Base-by-base conservation (phyloP, 106 monocot species). In the Dendrobium catenatum region DNA sequence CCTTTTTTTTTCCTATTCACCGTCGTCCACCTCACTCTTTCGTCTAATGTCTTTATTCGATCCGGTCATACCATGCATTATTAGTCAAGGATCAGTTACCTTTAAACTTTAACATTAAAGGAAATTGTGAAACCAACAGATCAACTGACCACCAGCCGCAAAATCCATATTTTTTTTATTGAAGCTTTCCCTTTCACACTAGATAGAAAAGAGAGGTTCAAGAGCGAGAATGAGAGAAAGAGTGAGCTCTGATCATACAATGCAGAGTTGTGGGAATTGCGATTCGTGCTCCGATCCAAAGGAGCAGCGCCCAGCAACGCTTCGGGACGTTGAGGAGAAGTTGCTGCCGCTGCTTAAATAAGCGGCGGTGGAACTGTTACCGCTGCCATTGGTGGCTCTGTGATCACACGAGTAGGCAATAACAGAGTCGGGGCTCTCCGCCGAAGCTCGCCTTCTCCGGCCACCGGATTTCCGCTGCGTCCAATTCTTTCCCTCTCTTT, bases 281-380 rank as follows among this genome's bases (percentile, higher is more conserved):
- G 24, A n/a, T 2, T 77, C 54, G 54, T 49, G 29, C 4, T 77
- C 77, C 16, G 77, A 77, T 33, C 29, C 55, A 42, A 77, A 51
- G 31, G 51, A 54, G 54, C 77, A 55, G 77, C 77, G 29, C 40
- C 16, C 77, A 15, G 54, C 29, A 16, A 26, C 77, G 27, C 77
- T 77, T 27, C 77, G 54, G 11, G 26, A 33, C 8, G 54, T 55
- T 27, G 77, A 77, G 22, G 77, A 77, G 77, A 77, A 26, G 77
- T 19, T 49, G 77, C 51, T 51, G 77, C 51, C 51, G 77, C 51
- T 26, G 77, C 48, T 51, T 11, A 15, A 37, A 42, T 73, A 42
- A 42, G 73, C 29, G 11, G 6, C 19, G 42, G 40, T 43, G 18
- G 43, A 75, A 20, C 74, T n/a, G 13, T 5, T 42, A n/a, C 74